Conservation (phyloP, 108 stramenopile genomes). For the Schizochytrium sp. region DNA sequence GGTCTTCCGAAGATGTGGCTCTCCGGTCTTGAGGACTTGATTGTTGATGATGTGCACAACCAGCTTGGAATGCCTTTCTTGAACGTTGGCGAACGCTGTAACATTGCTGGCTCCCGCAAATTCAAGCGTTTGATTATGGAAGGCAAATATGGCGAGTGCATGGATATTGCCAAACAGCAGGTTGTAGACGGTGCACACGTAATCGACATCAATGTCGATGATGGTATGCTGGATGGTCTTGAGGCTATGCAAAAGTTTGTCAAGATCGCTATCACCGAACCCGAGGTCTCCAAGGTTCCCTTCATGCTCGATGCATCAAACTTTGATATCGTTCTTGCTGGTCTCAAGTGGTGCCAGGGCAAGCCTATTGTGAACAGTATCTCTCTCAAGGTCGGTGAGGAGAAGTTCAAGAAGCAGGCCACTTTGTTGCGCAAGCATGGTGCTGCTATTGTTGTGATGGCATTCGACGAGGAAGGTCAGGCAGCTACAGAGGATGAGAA, state of each 20-base stretch:
- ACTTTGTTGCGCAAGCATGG: conserved; percentile 94
- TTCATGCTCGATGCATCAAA: conserved; percentile 99
- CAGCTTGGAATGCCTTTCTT: conserved; percentile 92
- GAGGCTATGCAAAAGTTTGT: conserved; percentile 99
- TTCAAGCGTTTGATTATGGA: conserved; percentile 98
- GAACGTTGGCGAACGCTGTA: conserved; percentile 97
- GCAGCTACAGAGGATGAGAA: conserved; percentile 95
- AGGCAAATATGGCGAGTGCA: conserved; percentile 91
- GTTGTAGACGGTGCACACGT: conserved; percentile 98
- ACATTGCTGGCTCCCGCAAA: conserved; percentile 91
- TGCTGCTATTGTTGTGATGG: conserved; percentile 98
- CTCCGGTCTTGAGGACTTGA: conserved; percentile 92
- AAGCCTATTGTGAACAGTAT: conserved; percentile 98
- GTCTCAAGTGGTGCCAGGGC: conserved; percentile 96
- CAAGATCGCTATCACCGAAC: conserved; percentile 97
- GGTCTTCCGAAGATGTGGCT: conserved; percentile 90
- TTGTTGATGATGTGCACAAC: conserved; percentile 91
- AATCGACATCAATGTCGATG: conserved; percentile 98
- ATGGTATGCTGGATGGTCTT: conserved; percentile 96
- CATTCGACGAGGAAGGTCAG: conserved; percentile 99
- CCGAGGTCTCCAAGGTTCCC: conserved; percentile 93
- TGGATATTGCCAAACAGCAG: conserved; percentile 98
- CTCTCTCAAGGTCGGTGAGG: conserved; percentile 97
- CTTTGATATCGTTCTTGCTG: conserved; percentile 96
- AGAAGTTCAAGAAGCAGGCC: conserved; percentile 94